phyloP scores from a whole-genome alignment of 1,139 yeast species.

The Schwanniomyces etchellsii region DNA sequence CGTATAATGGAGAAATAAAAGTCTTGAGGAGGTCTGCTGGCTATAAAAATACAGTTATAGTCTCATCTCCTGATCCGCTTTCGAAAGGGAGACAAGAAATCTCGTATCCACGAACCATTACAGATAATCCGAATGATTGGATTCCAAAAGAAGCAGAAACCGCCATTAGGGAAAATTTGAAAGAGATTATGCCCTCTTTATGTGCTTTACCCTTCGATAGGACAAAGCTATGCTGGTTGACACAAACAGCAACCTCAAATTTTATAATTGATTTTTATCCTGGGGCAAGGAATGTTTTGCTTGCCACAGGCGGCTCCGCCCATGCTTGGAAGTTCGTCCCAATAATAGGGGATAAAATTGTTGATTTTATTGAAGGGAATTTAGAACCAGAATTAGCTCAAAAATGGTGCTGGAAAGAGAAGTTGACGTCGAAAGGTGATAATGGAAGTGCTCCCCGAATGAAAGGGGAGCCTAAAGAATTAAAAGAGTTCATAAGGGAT shows the following conservation, averaged over 20 bases:
- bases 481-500: conserved; percentile 2
- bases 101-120: conserved; percentile 26
- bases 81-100: conserved; percentile 32
- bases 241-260: conserved; percentile 31
- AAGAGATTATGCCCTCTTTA: conserved; percentile 10
- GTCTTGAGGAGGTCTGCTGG: conserved; percentile 4
- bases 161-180: conserved; percentile 14
- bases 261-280: conserved; percentile 32
- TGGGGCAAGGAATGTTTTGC: conserved; percentile 19
- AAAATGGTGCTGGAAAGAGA: conserved; percentile 23
- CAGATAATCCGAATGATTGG: conserved; percentile 3
- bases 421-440: conserved; percentile 1
- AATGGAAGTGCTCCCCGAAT: conserved; percentile 2
- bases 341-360: conserved; percentile 20
- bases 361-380: conserved; percentile 14
- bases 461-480: conserved; percentile 2
- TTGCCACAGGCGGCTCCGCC: conserved; percentile 38
- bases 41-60: conserved; percentile 1
- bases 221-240: conserved; percentile 21
- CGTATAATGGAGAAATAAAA: conserved; percentile 2
- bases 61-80: conserved; percentile 7
- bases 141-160: conserved; percentile 16
- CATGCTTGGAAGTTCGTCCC: conserved; percentile 26
- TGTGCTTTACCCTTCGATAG: conserved; percentile 11
- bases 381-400: conserved; percentile 11